These are phyloP conservation scores for Cupressus sempervirens DNA, from an alignment of 75 land plant genomes.

Conservation along the genomic window DNA sequence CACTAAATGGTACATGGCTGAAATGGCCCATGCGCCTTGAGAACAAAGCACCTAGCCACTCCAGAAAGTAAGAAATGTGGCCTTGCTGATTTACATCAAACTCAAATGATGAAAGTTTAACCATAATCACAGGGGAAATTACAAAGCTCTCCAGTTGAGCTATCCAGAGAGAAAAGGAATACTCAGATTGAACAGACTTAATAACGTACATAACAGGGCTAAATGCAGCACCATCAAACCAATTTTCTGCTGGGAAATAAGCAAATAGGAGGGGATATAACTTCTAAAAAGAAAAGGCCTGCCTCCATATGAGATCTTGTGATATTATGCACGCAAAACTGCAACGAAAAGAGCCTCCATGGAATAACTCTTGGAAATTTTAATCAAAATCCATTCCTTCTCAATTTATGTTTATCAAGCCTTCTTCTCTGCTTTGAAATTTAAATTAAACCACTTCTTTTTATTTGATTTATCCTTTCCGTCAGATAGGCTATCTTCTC, in stretches of 20 bases:
- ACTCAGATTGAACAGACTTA: neutral
- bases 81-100: slow-evolving; percentile 6
- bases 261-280: neutral
- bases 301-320: slow-evolving; percentile 32
- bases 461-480: slow-evolving; percentile 68
- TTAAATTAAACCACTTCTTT: slow-evolving; percentile 83
- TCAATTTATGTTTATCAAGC: slow-evolving; percentile 15
- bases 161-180: neutral
- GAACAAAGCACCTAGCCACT: neutral
- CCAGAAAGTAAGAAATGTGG: neutral
- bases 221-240: neutral
- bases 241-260: neutral
- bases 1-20: neutral
- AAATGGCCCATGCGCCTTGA: neutral
- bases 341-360: neutral
- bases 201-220: neutral
- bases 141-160: slow-evolving; percentile 4
- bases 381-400: neutral
- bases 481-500: slow-evolving; percentile 41
- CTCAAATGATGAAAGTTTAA: neutral
- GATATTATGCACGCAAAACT: slow-evolving; percentile 25
- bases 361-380: neutral
- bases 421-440: slow-evolving; percentile 62
- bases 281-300: slow-evolving; percentile 23
- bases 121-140: neutral